phyloP scores from a whole-genome alignment of 805 yeast genomes.

The Candida nanaspora region DNA sequence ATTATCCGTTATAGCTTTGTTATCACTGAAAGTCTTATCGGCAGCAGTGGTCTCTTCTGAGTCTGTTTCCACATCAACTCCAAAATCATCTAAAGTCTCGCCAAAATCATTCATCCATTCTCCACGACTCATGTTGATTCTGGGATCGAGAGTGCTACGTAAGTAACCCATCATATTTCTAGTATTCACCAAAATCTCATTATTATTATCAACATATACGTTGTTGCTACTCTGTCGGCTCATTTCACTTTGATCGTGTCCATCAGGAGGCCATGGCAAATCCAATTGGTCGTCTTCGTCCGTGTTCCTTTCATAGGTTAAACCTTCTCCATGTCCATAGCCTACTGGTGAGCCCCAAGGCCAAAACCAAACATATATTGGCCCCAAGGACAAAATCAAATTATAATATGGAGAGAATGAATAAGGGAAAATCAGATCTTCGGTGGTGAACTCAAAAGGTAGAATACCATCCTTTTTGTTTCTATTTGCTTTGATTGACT shows the following conservation, averaged over 20 bases:
- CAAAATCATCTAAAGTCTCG: slow-evolving; percentile 77
- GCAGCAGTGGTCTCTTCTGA: no score
- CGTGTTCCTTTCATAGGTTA: slow-evolving; percentile 41
- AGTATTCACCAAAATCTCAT: slow-evolving; percentile 6
- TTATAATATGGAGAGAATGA: slow-evolving; percentile 58
- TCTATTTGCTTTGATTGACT: slow-evolving; percentile 4
- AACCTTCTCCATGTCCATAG: slow-evolving; percentile 55
- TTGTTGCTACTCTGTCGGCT: slow-evolving; percentile 14
- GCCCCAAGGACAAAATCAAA: slow-evolving; percentile 48
- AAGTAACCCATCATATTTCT: neutral
- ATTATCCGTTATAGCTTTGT: no score
- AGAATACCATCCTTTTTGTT: slow-evolving; percentile 10
- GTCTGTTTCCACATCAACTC: slow-evolving; percentile 74
- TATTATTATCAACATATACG: slow-evolving; percentile 4
- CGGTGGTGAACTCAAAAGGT: slow-evolving; percentile 38
- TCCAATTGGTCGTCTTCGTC: slow-evolving; percentile 55
- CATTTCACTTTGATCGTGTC: slow-evolving; percentile 37
- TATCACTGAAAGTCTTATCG: slow-evolving; percentile 14
- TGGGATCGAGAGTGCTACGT: slow-evolving; percentile 17
- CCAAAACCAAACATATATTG: slow-evolving; percentile 54
- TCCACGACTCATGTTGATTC: slow-evolving; percentile 29
- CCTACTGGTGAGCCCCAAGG: slow-evolving; percentile 65
- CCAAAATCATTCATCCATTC: slow-evolving; percentile 77
- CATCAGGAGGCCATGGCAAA: slow-evolving; percentile 94
- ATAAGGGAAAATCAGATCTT: slow-evolving; percentile 78